Evolutionary conservation across 495 filamentous ascomycete species (phyloP).

Genomic region (Lepraria neglecta): DNA sequence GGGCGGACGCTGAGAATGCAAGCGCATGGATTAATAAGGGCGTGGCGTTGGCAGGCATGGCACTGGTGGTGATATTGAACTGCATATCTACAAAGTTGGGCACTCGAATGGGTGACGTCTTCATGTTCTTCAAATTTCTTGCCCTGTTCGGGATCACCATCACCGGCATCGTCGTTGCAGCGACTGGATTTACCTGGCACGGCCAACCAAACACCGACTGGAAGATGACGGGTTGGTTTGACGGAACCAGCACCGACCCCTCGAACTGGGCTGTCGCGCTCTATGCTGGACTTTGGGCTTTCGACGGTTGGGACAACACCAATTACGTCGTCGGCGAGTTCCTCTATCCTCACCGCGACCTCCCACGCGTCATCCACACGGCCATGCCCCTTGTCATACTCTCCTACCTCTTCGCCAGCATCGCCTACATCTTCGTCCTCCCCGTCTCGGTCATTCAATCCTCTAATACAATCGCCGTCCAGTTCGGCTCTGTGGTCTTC

Average conservation of each 20-base stretch:
- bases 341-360: constrained; percentile 79
- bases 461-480: constrained; percentile 86
- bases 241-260: constrained; percentile 69
- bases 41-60: constrained; percentile 70
- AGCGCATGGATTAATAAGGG: constrained; percentile 87
- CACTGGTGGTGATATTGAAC: constrained; percentile 74
- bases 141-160: constrained; percentile 82
- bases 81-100: constrained; percentile 84
- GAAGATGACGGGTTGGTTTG: constrained; percentile 84
- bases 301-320: constrained; percentile 98
- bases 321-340: constrained; percentile 98
- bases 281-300: constrained; percentile 95
- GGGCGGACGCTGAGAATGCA: constrained; percentile 66
- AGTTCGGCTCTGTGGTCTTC: constrained; percentile 87
- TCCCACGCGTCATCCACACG: constrained; percentile 92
- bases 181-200: constrained; percentile 71
- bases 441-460: constrained; percentile 71
- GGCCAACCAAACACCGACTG: constrained; percentile 76
- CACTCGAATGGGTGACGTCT: constrained; percentile 74
- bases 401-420: constrained; percentile 83
- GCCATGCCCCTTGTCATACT: constrained; percentile 92
- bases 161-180: constrained; percentile 81
- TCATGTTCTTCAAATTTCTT: constrained; percentile 96
- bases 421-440: constrained; percentile 93
- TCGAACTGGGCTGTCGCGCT: constrained; percentile 85